Base-by-base conservation (phyloP, 2,329 filamentous ascomycete species). In the Diplodia scrobiculata region DNA sequence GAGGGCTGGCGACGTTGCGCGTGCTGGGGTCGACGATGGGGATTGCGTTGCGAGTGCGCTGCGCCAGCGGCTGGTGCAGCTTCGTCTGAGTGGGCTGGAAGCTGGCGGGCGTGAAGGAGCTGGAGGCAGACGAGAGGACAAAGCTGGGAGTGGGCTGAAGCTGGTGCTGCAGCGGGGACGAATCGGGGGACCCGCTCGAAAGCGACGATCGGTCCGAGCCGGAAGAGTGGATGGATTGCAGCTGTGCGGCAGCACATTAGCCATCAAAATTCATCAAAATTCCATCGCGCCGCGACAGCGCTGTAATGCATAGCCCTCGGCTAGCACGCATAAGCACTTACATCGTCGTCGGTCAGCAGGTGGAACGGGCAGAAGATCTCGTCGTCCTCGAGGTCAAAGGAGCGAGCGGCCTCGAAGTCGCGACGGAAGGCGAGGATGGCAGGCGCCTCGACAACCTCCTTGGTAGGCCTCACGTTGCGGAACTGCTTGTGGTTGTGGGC, bases 21-120 rank as follows among this genome's bases (percentile, higher is more conserved):
- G 94, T 97, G 72, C 87, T 91, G 65, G 95, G 95, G 84, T 99
- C 96, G 80, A 98, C 91, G 77, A 99, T 99, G 67, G 94, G 94
- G 71, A 98, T 98, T 74, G 95, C 92, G 79, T 97, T 98, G 79
- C 92, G 91, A 67, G 90, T 87, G 72, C 95, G 91, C 70, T 93
- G 91, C 68, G 93, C 91, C 68, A 93, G 85, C 68, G 93, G 92
- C 83, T 97, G 94, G 80, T 97, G 92, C 69, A 96, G 84, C 82
- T 96, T 97, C 72, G 94, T 83, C 79, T 87, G 69, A 81, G 89
- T 76, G 50, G 77, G 73, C 69, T 78, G 78, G 79, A 86, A 90
- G 72, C 83, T 79, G 38, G 88, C 84, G 63, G 89, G 86, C 9
- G 80, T 78, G 71, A 80, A 80, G 68, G 83, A 77, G 69, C 78